Evolutionary conservation across 139 green algal species (phyloP), one percentile per base, ranked within the genome.

Genomic region (Eudorina sp.): DNA sequence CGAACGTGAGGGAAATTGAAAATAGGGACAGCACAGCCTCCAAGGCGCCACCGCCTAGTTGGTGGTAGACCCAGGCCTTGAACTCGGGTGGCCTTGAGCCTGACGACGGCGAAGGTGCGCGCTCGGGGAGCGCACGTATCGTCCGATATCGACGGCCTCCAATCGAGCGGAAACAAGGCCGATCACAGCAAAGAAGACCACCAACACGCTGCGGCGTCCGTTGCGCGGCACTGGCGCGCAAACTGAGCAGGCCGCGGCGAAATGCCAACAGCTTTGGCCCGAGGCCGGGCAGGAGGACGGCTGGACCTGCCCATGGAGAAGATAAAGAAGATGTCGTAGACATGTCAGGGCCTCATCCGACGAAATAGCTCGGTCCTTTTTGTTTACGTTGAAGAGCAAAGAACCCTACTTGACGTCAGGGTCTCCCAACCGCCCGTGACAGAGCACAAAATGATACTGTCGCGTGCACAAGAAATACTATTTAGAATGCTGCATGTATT

Each of bases 61-160:
- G 2, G 29, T 82, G 74, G 46, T 64, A 45, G 6, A 64, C 46
- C 74, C 74, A 82, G 19, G 74, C 74, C 45, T 43, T 62, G 74
- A 64, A 82, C 25, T 82, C 46, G 45, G 75, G 75, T 4, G 74
- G 46, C 40, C n/a, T 82, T 27, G 74, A 23, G 16, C 27, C 16
- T 29, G 46, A 1, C 16, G 27, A 34, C 41, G 74, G 40, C 14
- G 29, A 41, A 25, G 74, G 27, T 38, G 45, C 74, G 45, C 74
- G 45, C 31, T 82, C 74, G 21, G 74, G 74, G 29, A 46, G 74
- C n/a, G 66, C 46, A 29, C 38, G n/a, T n/a, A n/a, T n/a, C n/a
- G n/a, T n/a, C n/a, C n/a, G 25, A 7, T 46, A 64, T n/a, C 27
- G 74, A 13, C 55, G 31, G 34, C 53, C 53, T 18, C 45, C 82